phyloP scores from a whole-genome alignment of 176 grass and related monocot species.

The Cenchrus purpureus region DNA sequence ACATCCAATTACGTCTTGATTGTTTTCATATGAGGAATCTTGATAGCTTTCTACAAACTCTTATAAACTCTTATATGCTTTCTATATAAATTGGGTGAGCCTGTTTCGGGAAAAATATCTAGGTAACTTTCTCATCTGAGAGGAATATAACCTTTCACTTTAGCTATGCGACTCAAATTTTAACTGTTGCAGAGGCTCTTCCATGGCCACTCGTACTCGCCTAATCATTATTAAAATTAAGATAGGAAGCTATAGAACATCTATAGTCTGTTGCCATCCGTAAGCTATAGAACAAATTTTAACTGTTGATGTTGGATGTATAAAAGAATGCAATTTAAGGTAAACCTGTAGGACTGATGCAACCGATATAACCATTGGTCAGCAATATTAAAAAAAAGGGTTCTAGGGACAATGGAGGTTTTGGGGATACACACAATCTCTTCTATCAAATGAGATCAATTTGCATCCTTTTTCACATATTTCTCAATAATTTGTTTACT shows the following conservation, averaged over 20 bases:
- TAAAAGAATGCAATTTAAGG: constrained; percentile 7
- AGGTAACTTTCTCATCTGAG: background rate
- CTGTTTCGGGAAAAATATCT: background rate
- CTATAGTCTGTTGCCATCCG: background rate
- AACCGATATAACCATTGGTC: background rate
- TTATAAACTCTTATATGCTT: too few species aligned
- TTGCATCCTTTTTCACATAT: background rate
- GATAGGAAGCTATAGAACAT: background rate
- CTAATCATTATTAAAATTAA: constrained; percentile 1
- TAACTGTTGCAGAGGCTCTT: background rate
- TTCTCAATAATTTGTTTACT: background rate
- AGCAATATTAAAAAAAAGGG: background rate
- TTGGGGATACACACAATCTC: background rate
- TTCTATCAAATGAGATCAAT: background rate
- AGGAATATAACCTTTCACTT: background rate
- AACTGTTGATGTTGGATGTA: background rate
- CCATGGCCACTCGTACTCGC: background rate
- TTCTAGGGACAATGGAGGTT: background rate
- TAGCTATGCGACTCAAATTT: background rate
- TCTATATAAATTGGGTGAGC: too few species aligned
- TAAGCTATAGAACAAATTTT: background rate
- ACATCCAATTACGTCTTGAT: background rate
- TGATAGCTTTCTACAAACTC: background rate
- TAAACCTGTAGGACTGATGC: background rate
- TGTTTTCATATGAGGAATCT: background rate